These are phyloP conservation scores for Tulasnella sp. DNA, from an alignment of 768 basidiomycete genomes.

Conservation along the genomic window DNA sequence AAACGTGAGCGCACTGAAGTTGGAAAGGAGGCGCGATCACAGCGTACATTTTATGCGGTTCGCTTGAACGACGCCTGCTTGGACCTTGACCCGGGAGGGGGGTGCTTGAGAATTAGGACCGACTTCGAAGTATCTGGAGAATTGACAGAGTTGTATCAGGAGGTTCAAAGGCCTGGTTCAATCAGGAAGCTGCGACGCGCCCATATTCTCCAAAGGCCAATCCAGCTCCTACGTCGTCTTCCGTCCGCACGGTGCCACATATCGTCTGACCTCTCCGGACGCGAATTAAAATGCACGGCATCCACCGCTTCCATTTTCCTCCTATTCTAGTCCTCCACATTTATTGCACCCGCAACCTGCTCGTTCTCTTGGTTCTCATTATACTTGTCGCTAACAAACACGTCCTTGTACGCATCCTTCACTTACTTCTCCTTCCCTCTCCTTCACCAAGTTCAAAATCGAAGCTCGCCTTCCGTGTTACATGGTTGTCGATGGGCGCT, in stretches of 20 bases:
- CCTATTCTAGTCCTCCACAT: slow-evolving; percentile 51
- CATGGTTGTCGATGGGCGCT: slow-evolving; percentile 73
- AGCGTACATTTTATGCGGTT: slow-evolving; percentile 91
- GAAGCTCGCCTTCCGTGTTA: slow-evolving; percentile 74
- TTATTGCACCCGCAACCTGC: slow-evolving; percentile 86
- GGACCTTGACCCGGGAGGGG: slow-evolving; percentile 61
- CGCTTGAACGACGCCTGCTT: slow-evolving; percentile 80
- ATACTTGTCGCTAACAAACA: slow-evolving; percentile 46
- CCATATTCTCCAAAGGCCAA: slow-evolving; percentile 70
- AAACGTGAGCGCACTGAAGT: neutral
- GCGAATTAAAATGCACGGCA: slow-evolving; percentile 97
- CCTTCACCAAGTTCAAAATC: slow-evolving; percentile 91
- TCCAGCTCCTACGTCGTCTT: slow-evolving; percentile 76
- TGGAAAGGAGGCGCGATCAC: neutral
- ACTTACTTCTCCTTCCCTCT: slow-evolving; percentile 90
- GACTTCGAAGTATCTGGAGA: slow-evolving; percentile 78
- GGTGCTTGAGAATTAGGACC: slow-evolving; percentile 54
- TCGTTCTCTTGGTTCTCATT: slow-evolving; percentile 83
- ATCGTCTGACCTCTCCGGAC: slow-evolving; percentile 91
- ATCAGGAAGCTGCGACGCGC: slow-evolving; percentile 48
- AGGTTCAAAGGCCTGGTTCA: slow-evolving; percentile 8
- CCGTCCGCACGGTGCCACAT: slow-evolving; percentile 89
- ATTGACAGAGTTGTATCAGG: neutral
- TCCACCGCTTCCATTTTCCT: slow-evolving; percentile 61
- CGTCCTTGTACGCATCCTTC: slow-evolving; percentile 91